These are phyloP conservation scores for Pelargonium cotyledonis DNA, from an alignment of 441 rosid species.

Conservation along the genomic window DNA sequence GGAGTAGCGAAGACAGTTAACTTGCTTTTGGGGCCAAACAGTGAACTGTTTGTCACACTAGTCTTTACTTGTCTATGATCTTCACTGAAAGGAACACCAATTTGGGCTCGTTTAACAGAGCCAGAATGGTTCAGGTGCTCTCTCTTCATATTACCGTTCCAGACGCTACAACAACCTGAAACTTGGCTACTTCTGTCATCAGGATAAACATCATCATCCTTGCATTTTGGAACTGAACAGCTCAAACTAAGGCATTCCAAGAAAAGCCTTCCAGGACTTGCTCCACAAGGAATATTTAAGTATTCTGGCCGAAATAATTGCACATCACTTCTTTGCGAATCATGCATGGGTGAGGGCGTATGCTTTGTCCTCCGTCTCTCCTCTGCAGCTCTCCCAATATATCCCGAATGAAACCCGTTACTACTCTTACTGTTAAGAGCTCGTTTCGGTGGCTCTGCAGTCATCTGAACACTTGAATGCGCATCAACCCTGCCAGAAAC, in stretches of 20 bases:
- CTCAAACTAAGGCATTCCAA: slow-evolving; percentile 77
- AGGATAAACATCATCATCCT: slow-evolving; percentile 25
- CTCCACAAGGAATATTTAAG: slow-evolving; percentile 60
- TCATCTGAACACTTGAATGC: slow-evolving; percentile 15
- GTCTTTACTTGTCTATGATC: slow-evolving; percentile 28
- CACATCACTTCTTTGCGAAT: slow-evolving; percentile 39
- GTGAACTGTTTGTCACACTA: slow-evolving; percentile 23
- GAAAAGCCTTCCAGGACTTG: slow-evolving; percentile 75
- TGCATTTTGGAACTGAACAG: slow-evolving; percentile 47
- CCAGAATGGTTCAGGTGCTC: slow-evolving; percentile 26
- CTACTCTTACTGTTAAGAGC: slow-evolving; percentile 43
- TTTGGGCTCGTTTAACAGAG: slow-evolving; percentile 22
- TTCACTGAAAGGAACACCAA: slow-evolving; percentile 26
- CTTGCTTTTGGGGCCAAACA: slow-evolving; percentile 45
- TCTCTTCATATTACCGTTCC: slow-evolving; percentile 31
- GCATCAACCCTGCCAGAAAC: slow-evolving; percentile 24
- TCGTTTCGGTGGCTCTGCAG: slow-evolving; percentile 41
- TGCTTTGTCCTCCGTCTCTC: slow-evolving; percentile 28
- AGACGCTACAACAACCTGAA: slow-evolving; percentile 35
- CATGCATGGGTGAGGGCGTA: slow-evolving; percentile 28
- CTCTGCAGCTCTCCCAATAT: slow-evolving; percentile 21
- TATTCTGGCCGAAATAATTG: slow-evolving; percentile 46
- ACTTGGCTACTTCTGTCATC: slow-evolving; percentile 41
- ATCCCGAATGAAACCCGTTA: slow-evolving; percentile 30
- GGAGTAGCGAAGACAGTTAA: slow-evolving; percentile 45